Evolutionary conservation across 495 filamentous ascomycete species (phyloP).

Genomic region (Cercophora sp.): DNA sequence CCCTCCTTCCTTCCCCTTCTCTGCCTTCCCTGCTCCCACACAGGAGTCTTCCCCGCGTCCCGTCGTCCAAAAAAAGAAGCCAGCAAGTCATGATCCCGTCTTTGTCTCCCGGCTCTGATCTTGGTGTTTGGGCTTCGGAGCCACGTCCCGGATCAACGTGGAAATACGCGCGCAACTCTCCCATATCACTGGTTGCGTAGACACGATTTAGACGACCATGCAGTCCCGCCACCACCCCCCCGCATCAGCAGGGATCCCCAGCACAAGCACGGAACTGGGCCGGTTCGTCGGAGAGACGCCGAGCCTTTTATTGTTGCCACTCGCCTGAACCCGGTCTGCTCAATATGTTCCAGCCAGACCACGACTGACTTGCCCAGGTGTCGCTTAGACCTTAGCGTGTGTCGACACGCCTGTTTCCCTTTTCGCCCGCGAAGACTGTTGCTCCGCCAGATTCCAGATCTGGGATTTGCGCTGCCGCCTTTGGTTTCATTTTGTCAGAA

Average conservation of each 20-base stretch:
- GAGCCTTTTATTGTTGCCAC: constrained; percentile 6
- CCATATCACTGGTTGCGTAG: background rate
- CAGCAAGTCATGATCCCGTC: background rate
- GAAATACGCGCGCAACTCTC: background rate
- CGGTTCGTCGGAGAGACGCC: constrained; percentile 7
- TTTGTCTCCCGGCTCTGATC: background rate
- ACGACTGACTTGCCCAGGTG: background rate
- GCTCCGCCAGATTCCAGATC: background rate
- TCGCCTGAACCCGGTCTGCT: constrained; percentile 19
- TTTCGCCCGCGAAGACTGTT: background rate
- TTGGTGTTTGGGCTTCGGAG: background rate
- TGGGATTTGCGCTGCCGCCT: background rate
- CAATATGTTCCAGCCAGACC: constrained; percentile 2
- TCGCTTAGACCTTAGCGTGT: constrained; percentile 3
- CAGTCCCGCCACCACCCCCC: background rate
- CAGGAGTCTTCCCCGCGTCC: too few species aligned
- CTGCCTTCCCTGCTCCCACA: background rate
- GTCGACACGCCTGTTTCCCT: background rate
- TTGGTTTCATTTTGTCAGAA: constrained; percentile 3
- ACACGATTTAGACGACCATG: background rate
- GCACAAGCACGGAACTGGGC: constrained; percentile 3
- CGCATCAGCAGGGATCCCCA: too few species aligned
- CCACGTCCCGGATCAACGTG: background rate
- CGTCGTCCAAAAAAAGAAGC: constrained; percentile 1
- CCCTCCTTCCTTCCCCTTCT: background rate